A percentile compares a stretch with the other conserved stretches of the same genome.
Conservation (phyloP, 148 eudicot genomes). For the Rhododendron vialii region DNA sequence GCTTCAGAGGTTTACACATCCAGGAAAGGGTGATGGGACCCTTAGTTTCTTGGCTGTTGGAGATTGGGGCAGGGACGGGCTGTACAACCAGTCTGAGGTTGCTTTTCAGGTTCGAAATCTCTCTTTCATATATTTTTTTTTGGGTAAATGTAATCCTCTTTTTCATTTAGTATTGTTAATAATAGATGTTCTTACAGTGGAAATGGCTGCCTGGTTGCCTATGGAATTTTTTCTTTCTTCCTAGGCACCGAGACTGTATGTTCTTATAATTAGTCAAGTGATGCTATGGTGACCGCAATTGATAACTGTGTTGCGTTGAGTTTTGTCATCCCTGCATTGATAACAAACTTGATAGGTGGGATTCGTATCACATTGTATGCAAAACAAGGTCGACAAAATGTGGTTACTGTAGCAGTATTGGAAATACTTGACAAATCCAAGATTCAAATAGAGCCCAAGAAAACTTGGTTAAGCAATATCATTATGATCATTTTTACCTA, state of each 20-base stretch:
- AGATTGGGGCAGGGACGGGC: conserved; percentile 36
- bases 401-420: too few species aligned
- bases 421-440: too few species aligned
- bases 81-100: conserved; percentile 24
- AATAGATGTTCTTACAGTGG: not conserved
- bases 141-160: too few species aligned
- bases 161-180: not conserved
- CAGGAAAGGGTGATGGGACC: conserved; percentile 10
- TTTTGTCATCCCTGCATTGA: too few species aligned
- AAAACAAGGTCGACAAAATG: too few species aligned
- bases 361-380: too few species aligned
- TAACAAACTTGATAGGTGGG: too few species aligned
- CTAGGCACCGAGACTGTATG: not conserved
- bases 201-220: not conserved
- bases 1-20: conserved; percentile 15
- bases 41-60: conserved; percentile 31
- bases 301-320: too few species aligned
- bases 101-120: conserved; percentile 21
- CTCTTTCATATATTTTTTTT: too few species aligned
- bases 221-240: too few species aligned
- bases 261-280: not conserved
- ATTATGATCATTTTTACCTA: not conserved
- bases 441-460: not conserved
- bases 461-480: not conserved
- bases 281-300: too few species aligned